These are phyloP conservation scores for Penicillium glabrum DNA, from an alignment of 2,329 filamentous ascomycete genomes.

Conservation along the genomic window DNA sequence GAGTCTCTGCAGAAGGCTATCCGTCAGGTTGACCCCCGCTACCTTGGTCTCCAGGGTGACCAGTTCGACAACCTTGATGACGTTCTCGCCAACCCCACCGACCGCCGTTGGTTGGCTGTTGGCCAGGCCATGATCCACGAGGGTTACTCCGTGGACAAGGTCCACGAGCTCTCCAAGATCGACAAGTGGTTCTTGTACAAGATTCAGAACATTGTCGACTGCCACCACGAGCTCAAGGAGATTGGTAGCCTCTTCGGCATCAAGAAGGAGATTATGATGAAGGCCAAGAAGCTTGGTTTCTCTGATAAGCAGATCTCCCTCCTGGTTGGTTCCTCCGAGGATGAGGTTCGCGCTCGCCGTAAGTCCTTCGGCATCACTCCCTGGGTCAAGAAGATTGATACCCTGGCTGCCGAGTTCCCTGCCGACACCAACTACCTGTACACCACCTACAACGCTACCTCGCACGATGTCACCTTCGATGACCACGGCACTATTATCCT, in stretches of 20 bases:
- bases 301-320: slow-evolving; percentile 92
- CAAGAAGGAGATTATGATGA: slow-evolving; percentile 83
- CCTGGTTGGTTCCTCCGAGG: slow-evolving; percentile 81
- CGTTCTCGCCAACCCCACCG: slow-evolving; percentile 86
- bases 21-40: slow-evolving; percentile 90
- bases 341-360: slow-evolving; percentile 81
- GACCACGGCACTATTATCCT: slow-evolving; percentile 88
- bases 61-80: slow-evolving; percentile 91
- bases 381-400: slow-evolving; percentile 99
- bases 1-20: slow-evolving; percentile 99
- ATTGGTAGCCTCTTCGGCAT: slow-evolving; percentile 79
- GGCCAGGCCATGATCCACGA: slow-evolving; percentile 98
- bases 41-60: slow-evolving; percentile 90
- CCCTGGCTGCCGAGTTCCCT: slow-evolving; percentile 93
- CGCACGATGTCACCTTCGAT: slow-evolving; percentile 90
- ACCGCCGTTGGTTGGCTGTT: slow-evolving; percentile 95
- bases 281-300: slow-evolving; percentile 97
- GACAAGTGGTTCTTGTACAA: slow-evolving; percentile 99
- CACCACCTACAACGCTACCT: slow-evolving; percentile 94
- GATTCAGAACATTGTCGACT: slow-evolving; percentile 94
- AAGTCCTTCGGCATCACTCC: slow-evolving; percentile 86
- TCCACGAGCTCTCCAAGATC: slow-evolving; percentile 95
- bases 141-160: slow-evolving; percentile 85
- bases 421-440: slow-evolving; percentile 95
- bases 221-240: slow-evolving; percentile 79